Base-by-base conservation (phyloP, 2,329 filamentous ascomycete genomes). In the Aureobasidium pullulans region DNA sequence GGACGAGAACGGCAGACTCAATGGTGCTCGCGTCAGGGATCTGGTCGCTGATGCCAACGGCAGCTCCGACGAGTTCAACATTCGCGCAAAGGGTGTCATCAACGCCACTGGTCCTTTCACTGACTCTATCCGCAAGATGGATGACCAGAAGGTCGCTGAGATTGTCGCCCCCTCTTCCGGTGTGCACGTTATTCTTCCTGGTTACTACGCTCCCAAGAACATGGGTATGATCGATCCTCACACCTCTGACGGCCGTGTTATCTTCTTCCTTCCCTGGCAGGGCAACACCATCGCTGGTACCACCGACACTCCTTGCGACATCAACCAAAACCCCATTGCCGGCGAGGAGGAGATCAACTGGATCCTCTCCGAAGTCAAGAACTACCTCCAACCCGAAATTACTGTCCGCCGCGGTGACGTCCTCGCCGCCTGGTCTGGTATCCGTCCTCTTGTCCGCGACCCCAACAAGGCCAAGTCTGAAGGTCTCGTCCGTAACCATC, bases 211-310 rank as follows among this genome's bases (percentile, higher is more conserved):
- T 67, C 90, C 90, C 44, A 81, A 85, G 19, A 87, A 91, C 69
- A 94, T 95, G 89, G 90, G 90, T 62, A 79, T 95, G 42, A 89
- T 95, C 66, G 90, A 96, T 68, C 90, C 90, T 5, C 84, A 85
- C 42, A 94, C 90, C 1, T 95, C 90, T 1, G 90, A 95, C 69
- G 90, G 90, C 19, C 84, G 90, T 70, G 90, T 95, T 52, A 93
- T 95, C 69, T 95, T 95, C 83, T 95, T 96, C 80, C 80, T 95
- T 42, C 90, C 90, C 23, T 95, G 90, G 90, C 90, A 95, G 76
- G 90, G 90, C 50, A 94, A 94, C 75, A 95, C 90, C 13, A 94
- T 95, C 69, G 90, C 90, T 47, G 90, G 90, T 62, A 95, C 90
- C 5, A 95, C 90, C 7, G 90, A 95, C 70, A 86, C 88, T 40